Evolutionary conservation across 2,329 filamentous ascomycete genomes (phyloP).

Genomic region (Scedosporium dehoogii): DNA sequence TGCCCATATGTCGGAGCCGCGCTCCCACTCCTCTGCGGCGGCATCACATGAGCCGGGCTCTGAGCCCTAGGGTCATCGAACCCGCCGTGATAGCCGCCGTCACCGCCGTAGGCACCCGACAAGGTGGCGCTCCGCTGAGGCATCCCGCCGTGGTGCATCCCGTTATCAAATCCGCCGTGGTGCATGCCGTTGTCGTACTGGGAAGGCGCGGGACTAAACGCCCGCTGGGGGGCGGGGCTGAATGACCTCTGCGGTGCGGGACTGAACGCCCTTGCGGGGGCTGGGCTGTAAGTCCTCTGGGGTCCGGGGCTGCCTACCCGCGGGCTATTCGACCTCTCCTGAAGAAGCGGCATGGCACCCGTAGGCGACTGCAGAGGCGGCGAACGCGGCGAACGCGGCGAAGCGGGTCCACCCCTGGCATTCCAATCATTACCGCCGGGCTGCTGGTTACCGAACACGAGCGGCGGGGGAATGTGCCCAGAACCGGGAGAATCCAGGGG

Average conservation of each 20-base stretch:
- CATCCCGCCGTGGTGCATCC: not conserved
- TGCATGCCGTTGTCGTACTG: not conserved
- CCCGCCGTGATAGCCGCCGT: not conserved
- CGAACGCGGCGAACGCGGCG: constrained; percentile 21
- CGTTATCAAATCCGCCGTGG: not conserved
- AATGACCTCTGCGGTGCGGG: not conserved
- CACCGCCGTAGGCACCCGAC: not conserved
- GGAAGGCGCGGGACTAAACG: not conserved
- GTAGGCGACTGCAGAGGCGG: constrained; percentile 6
- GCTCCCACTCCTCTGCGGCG: not conserved
- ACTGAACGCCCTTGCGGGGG: not conserved
- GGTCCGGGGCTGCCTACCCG: not conserved
- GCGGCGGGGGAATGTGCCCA: too few relatives aligned
- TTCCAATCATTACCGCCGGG: not conserved
- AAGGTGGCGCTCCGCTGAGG: not conserved
- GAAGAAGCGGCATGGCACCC: not conserved
- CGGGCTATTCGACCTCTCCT: not conserved
- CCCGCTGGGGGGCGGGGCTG: not conserved
- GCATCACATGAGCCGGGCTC: not conserved
- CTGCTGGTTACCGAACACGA: not conserved
- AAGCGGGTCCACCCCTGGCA: constrained; percentile 15
- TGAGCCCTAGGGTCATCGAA: not conserved
- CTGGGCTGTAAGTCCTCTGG: not conserved
- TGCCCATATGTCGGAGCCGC: not conserved
- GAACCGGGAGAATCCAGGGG: not conserved